Base-by-base conservation (phyloP, 2,329 filamentous ascomycete species). In the Pezicula rhizophila region DNA sequence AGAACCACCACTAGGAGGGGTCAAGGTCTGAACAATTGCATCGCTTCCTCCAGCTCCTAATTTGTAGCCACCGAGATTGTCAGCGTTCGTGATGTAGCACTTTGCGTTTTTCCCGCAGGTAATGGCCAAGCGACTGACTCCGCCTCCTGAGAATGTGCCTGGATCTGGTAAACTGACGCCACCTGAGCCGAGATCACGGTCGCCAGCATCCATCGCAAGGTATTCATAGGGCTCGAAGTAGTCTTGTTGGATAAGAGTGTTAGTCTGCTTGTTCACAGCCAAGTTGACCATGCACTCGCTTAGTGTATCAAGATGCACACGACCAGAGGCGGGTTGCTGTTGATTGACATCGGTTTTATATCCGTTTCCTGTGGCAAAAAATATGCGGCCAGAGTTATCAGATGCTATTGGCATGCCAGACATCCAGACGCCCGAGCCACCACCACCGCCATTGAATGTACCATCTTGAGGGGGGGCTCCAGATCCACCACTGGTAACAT, bases 141-240 rank as follows among this genome's bases (percentile, higher is more conserved):
- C 63, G 8, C 68, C 67, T 1, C 73, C 74, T 1, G 66, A 65
- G 49, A 77, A 77, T 2, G 66, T 60, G 8, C 53, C 63, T 0
- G 70, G 67, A 5, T 76, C 71, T 1, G 77, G 65, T 1, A 75
- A 65, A 12, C 67, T 66, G 1, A 72, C 68, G 5, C 65, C 66
- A 2, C 61, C 59, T 14, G 65, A 64, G n/a, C 75, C 76, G 6
- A 79, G 58, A 56, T 79, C 76, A 44, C 72, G 70, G 47, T 78
- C 74, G 0, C 69, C 74, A 7, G 71, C 73, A 45, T 77, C 73
- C 43, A 77, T 63, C 0, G 70, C 66, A 48, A 67, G 66, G 47
- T 79, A 78, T 42, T 77, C 74, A 53, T 69, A 75, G 0, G 76
- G 76, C 67, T 78, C 74, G 50, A 79, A 79, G 56, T 78, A 79